These are phyloP conservation scores for Diaporthe aspalathi DNA, from an alignment of 2,329 filamentous ascomycete species.

Conservation along the genomic window DNA sequence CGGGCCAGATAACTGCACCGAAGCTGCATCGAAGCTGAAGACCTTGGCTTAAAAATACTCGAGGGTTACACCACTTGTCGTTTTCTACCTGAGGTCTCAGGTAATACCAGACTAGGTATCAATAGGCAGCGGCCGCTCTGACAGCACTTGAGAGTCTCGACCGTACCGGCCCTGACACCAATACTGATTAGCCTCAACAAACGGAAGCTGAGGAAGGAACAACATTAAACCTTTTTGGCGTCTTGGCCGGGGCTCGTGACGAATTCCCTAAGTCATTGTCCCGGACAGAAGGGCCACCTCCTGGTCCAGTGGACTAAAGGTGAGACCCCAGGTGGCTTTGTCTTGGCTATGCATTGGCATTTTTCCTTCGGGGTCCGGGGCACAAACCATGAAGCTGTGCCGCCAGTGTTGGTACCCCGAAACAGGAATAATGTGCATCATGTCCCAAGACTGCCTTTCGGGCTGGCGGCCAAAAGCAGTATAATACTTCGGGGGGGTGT, in stretches of 20 bases:
- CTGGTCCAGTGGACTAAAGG: constrained; percentile 17
- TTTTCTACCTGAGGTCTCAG: background rate
- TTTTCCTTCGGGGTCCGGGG: constrained; percentile 22
- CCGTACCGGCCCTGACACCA: background rate
- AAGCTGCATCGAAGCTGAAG: background rate
- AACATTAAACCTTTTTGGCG: constrained; percentile 25
- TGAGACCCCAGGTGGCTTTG: constrained; percentile 26
- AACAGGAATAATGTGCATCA: constrained; percentile 12
- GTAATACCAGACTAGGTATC: background rate
- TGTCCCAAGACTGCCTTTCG: constrained; percentile 22
- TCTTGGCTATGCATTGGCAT: constrained; percentile 27
- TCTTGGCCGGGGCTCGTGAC: constrained; percentile 24
- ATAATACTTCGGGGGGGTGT: background rate
- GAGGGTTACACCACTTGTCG: constrained; percentile 2
- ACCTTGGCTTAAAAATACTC: background rate
- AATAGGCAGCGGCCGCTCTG: constrained; percentile 3
- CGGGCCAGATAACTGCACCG: background rate
- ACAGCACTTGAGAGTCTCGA: constrained; percentile 1
- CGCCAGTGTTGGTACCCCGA: constrained; percentile 1
- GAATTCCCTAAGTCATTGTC: constrained; percentile 13
- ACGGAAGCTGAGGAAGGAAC: constrained; percentile 4
- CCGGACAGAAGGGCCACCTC: constrained; percentile 24
- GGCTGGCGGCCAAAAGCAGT: constrained; percentile 17
- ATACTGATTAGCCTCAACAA: constrained; percentile 9
- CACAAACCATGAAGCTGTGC: background rate